These are phyloP conservation scores for Vicia sativa DNA, from an alignment of 306 rosid species.

Conservation along the genomic window DNA sequence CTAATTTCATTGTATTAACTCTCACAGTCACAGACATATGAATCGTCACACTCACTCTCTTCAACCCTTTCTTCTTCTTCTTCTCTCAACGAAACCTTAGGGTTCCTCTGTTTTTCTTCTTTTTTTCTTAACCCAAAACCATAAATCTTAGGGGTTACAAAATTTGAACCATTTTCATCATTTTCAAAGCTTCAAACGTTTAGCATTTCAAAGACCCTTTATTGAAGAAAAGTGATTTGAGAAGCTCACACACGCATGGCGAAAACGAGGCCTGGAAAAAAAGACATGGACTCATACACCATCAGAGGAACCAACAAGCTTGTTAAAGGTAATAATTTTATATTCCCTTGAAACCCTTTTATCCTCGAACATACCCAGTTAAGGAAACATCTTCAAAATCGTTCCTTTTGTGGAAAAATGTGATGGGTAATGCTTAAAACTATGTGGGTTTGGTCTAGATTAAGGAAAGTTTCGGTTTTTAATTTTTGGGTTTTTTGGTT, in stretches of 20 bases:
- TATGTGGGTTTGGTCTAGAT: slow-evolving; percentile 25
- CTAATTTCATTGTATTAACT: slow-evolving; percentile 1
- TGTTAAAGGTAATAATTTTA: slow-evolving; percentile 61
- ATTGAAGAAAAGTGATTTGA: neutral
- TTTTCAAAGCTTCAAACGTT: slow-evolving; percentile 23
- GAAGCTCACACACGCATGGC: slow-evolving; percentile 54
- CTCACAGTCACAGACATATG: slow-evolving; percentile 2
- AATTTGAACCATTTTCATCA: slow-evolving; percentile 28
- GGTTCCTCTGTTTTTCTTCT: slow-evolving; percentile 45
- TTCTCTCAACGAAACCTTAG: slow-evolving; percentile 42
- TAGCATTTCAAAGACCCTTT: slow-evolving; percentile 44
- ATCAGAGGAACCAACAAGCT: slow-evolving; percentile 88
- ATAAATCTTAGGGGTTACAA: slow-evolving; percentile 34
- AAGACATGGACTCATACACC: slow-evolving; percentile 76
- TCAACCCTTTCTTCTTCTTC: slow-evolving; percentile 6
- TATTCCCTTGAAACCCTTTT: slow-evolving; percentile 12
- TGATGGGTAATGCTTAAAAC: neutral
- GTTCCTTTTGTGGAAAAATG: neutral
- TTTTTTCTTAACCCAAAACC: slow-evolving; percentile 22
- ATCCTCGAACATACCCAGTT: slow-evolving; percentile 24
- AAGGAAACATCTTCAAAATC: slow-evolving; percentile 26
- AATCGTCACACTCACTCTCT: slow-evolving; percentile 39
- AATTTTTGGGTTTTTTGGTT: neutral
- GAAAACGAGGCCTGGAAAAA: slow-evolving; percentile 75
- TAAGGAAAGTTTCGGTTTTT: slow-evolving; percentile 30